Base-by-base conservation (phyloP, 2,329 filamentous ascomycete species). In the Fusarium goolgardi region DNA sequence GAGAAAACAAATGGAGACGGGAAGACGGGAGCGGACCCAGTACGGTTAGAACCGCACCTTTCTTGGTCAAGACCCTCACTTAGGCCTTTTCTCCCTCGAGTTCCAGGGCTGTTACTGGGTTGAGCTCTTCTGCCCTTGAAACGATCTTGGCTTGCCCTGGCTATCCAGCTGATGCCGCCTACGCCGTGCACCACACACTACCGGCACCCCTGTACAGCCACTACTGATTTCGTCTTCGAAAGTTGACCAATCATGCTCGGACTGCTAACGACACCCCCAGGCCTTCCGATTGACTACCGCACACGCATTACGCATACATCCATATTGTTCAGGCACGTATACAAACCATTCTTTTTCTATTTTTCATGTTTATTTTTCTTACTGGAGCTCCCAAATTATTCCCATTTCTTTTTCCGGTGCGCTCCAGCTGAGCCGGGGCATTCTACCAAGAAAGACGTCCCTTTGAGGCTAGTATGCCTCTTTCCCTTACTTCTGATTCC, bases 181-280 rank as follows among this genome's bases (percentile, higher is more conserved):
- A 63, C 69, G 71, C 63, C 52, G 65, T 63, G 56, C 59, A 46
- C 59, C 43, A 64, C 68, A 37, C 67, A 71, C 67, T 74, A 73
- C 72, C 72, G 67, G 20, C 69, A 74, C 72, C 72, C 72, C 70
- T 74, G 69, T 59, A 68, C 72, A 74, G 72, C 69, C 65, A 73
- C 71, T 63, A 74, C 71, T 44, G 65, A 68, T 67, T 54, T 44
- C 57, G 50, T 52, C 23, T 20, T 39, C 41, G 39, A 52, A 57
- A 40, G 23, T 16, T 41, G 55, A 45, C 72, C 72, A 74, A 74
- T 74, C 71, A 74, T 37, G 31, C 62, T 65, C 53, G 62, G 40
- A 9, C 15, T 32, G 18, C 52, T 74, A 74, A 47, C 70, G 63
- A 40, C 65, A 74, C 72, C 64, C 63, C 59, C 45, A 63, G 44